These are phyloP conservation scores for Claviceps sorghi DNA, from an alignment of 2,329 filamentous ascomycete species.

Conservation along the genomic window DNA sequence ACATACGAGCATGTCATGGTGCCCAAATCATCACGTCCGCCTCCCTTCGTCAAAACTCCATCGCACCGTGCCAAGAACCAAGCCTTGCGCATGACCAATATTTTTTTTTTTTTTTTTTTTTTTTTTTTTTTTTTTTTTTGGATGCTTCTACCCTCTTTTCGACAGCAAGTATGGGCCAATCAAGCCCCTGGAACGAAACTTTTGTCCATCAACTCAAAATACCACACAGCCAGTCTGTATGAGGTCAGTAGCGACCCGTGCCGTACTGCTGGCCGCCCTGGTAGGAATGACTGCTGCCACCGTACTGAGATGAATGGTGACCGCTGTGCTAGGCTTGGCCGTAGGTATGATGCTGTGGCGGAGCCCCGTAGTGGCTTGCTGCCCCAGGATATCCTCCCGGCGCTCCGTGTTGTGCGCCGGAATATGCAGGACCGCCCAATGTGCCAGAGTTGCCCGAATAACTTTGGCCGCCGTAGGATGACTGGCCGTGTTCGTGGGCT, in stretches of 20 bases:
- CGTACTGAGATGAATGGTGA: constrained; percentile 14
- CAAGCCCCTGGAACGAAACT: neutral
- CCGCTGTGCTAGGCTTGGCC: constrained; percentile 5
- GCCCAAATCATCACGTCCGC: neutral
- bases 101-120: too few species aligned
- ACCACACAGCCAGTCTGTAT: neutral
- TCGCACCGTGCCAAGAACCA: neutral
- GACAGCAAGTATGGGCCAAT: neutral
- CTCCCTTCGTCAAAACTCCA: neutral
- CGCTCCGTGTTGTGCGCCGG: constrained; percentile 11
- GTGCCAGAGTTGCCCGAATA: constrained; percentile 9
- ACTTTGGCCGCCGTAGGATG: constrained; percentile 11
- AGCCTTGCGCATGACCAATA: neutral
- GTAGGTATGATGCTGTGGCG: constrained; percentile 8
- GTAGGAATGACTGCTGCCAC: constrained; percentile 13
- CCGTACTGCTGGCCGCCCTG: constrained; percentile 12
- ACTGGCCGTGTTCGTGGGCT: constrained; percentile 6
- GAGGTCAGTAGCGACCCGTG: constrained; percentile 7
- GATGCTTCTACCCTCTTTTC: neutral
- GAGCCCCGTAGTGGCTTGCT: constrained; percentile 11
- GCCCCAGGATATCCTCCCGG: constrained; percentile 12
- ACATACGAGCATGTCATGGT: neutral
- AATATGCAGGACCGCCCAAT: constrained; percentile 9
- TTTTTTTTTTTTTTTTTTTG: neutral
- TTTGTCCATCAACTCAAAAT: neutral